Conservation (phyloP, 495 filamentous ascomycete species). For the Neurospora sp. region DNA sequence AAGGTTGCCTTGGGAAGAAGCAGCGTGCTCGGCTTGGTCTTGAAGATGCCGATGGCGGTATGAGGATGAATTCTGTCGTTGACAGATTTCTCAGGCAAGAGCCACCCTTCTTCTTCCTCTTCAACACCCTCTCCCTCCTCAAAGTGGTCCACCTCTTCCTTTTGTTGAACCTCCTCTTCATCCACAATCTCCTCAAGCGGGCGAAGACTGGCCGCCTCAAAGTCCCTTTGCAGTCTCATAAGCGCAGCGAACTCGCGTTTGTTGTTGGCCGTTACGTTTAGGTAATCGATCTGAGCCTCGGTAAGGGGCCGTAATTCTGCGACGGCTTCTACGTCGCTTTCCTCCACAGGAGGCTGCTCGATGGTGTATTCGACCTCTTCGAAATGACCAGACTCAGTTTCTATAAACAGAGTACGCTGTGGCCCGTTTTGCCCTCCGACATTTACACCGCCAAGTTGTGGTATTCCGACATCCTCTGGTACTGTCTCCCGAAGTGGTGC, state of each 20-base stretch:
- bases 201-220: constrained; percentile 39
- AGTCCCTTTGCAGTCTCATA: constrained; percentile 39
- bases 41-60: constrained; percentile 52
- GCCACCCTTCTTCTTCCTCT: constrained; percentile 3
- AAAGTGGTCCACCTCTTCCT: constrained; percentile 25
- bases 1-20: constrained; percentile 55
- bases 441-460: constrained; percentile 15
- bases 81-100: neutral
- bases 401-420: constrained; percentile 35
- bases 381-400: constrained; percentile 47
- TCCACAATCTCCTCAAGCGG: constrained; percentile 37
- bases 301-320: constrained; percentile 1
- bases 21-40: constrained; percentile 60
- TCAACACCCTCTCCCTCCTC: constrained; percentile 23
- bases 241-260: constrained; percentile 41
- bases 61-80: constrained; percentile 49
- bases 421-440: neutral
- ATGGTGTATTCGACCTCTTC: constrained; percentile 48
- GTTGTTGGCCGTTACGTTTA: constrained; percentile 37
- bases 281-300: constrained; percentile 19
- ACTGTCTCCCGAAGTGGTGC: constrained; percentile 46
- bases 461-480: constrained; percentile 47
- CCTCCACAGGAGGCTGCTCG: constrained; percentile 7
- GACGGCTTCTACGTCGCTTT: neutral
- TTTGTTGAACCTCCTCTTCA: constrained; percentile 26